Evolutionary conservation across 2,329 filamentous ascomycete species (phyloP).

Genomic region (Lachnellula arida): DNA sequence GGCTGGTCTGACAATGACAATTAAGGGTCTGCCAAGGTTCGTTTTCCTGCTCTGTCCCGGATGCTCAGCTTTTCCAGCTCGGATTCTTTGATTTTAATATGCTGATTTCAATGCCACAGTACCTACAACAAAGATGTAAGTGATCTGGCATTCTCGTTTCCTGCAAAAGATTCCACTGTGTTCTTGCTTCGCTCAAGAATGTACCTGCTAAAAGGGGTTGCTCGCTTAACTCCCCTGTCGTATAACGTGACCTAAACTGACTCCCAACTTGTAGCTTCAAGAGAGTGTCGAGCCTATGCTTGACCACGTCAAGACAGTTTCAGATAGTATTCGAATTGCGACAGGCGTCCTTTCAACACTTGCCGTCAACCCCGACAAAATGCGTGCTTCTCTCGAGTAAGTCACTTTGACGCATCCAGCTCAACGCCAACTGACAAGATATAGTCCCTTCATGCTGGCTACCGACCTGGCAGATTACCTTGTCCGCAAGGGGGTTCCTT

Average conservation of each 20-base stretch:
- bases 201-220: conserved; percentile 58
- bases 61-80: not conserved
- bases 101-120: conserved; percentile 56
- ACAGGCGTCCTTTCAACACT: conserved; percentile 75
- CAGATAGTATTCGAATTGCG: conserved; percentile 77
- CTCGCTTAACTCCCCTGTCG: conserved; percentile 80
- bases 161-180: not conserved
- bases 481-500: conserved; percentile 64
- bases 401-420: conserved; percentile 35
- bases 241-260: conserved; percentile 36
- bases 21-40: conserved; percentile 35
- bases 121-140: conserved; percentile 80
- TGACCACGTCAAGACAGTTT: conserved; percentile 76
- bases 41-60: not conserved
- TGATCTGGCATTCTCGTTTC: not conserved
- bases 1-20: conserved; percentile 72
- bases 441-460: conserved; percentile 64
- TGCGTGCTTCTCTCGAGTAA: conserved; percentile 72
- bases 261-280: conserved; percentile 48
- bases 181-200: not conserved
- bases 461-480: conserved; percentile 63
- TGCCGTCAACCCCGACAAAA: conserved; percentile 64
- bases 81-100: not conserved
- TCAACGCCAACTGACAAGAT: not conserved
- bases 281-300: conserved; percentile 83